A percentile compares a stretch with the other conserved stretches of the same genome.
phyloP scores from a whole-genome alignment of 2,329 filamentous ascomycete genomes.

The Xylariaceae sp. region DNA sequence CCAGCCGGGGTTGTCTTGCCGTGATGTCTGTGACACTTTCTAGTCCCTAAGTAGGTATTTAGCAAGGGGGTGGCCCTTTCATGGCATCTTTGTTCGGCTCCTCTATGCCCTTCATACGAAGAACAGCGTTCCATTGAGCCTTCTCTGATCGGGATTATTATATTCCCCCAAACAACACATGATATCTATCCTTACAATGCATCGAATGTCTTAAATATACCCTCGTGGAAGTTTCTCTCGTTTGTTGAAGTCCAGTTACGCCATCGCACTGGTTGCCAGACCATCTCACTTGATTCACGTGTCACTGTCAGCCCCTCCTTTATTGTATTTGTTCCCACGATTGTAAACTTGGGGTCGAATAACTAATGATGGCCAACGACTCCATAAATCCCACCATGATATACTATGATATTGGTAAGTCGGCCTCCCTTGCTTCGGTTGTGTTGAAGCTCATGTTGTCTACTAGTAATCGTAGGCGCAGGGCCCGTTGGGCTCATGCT shows the following conservation, averaged over 20 bases:
- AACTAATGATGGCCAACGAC: constrained; percentile 22
- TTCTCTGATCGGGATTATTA: too few species aligned
- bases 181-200: background rate
- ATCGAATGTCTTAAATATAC: too few species aligned
- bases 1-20: too few species aligned
- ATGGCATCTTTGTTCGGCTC: background rate
- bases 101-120: background rate
- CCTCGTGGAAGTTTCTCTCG: too few species aligned
- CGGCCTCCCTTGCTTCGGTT: constrained; percentile 3
- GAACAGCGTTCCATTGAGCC: too few species aligned
- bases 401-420: constrained; percentile 43
- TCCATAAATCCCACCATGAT: constrained; percentile 15
- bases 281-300: background rate
- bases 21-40: background rate
- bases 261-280: background rate
- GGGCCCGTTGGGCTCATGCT: constrained; percentile 85
- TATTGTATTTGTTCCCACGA: background rate
- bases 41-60: background rate
- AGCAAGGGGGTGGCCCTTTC: too few species aligned
- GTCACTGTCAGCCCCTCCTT: background rate
- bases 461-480: constrained; percentile 76
- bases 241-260: background rate
- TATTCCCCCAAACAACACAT: background rate
- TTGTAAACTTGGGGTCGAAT: constrained; percentile 1
- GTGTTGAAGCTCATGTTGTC: constrained; percentile 17